Evolutionary conservation across 805 yeast genomes (phyloP), one percentile per base, ranked within the genome.

Genomic region (Blastobotrys peoriensis): DNA sequence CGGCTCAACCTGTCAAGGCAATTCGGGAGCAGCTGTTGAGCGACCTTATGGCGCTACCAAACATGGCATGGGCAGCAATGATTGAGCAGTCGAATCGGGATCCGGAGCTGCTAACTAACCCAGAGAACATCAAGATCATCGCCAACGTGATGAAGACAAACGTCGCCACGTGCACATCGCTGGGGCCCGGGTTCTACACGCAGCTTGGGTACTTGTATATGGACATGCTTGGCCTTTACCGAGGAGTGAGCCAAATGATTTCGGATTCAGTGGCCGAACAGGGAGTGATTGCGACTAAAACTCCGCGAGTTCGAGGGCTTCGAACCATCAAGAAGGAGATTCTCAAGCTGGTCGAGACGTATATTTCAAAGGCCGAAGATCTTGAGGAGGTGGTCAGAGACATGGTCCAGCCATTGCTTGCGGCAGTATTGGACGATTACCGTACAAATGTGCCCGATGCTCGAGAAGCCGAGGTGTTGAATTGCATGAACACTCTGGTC

Each of bases 271-370:
- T 87, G 46, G 85, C 86, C 4, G 67, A 66, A 37, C 89, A 86
- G 56, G 96, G 97, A 17, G 65, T 82, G 38, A 82, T 86, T 55
- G 95, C 97, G 8, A 88, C 98, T 10, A 89, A 89, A 64, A 86
- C 96, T 1, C 96, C 96, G 36, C 83, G 86, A 62, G 95, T 91
- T 18, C 81, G 98, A 65, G 94, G 95, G 25, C 76, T 94, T 66
- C 81, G 98, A 73, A 88, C 98, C 2, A 87, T 93, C 58, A 93
- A 93, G 69, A 91, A 91, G 66, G 99, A 93, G 69, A 79, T 91
- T 44, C 72, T 93, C 59, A 84, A 85, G 59, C 73, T 93, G 67
- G 75, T 93, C 54, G 98, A 93, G 63, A 84, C 87, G 2, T 93
- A 89, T 61, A 74, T 93, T 47, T 75, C 86, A 45, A 85, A 83